Percentiles rank a stretch among this genome's conserved stretches.
phyloP scores from a whole-genome alignment of 257 asterid species.

The Salvia miltiorrhiza region DNA sequence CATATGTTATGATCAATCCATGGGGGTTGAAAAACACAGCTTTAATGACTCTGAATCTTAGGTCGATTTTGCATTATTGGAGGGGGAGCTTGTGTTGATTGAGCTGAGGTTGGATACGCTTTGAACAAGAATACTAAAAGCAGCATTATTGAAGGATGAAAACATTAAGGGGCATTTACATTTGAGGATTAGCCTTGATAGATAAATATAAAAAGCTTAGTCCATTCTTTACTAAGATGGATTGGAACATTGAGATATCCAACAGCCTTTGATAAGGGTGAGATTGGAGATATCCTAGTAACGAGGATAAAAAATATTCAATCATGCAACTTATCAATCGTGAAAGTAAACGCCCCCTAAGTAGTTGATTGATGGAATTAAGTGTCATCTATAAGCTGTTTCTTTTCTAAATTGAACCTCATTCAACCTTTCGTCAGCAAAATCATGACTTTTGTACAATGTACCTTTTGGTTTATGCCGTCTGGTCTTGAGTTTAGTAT shows the following conservation, averaged over 20 bases:
- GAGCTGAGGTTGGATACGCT: slow-evolving; percentile 2
- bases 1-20: background rate
- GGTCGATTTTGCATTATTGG: background rate
- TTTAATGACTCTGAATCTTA: background rate
- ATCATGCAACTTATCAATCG: no score
- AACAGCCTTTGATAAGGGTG: no score
- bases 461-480: background rate
- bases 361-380: background rate
- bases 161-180: no score
- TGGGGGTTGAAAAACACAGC: background rate
- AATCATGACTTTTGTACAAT: background rate
- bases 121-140: background rate
- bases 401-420: background rate
- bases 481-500: background rate
- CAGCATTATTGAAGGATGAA: background rate
- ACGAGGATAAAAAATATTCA: no score
- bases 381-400: background rate
- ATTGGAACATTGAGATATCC: no score
- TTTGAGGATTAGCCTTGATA: no score
- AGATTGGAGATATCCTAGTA: no score
- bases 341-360: no score
- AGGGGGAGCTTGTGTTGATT: background rate
- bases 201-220: no score
- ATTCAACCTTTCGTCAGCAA: no score
- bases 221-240: no score